These are phyloP conservation scores for Mortierella sp. DNA, from an alignment of 371 early-diverging fungal genomes.

Conservation along the genomic window DNA sequence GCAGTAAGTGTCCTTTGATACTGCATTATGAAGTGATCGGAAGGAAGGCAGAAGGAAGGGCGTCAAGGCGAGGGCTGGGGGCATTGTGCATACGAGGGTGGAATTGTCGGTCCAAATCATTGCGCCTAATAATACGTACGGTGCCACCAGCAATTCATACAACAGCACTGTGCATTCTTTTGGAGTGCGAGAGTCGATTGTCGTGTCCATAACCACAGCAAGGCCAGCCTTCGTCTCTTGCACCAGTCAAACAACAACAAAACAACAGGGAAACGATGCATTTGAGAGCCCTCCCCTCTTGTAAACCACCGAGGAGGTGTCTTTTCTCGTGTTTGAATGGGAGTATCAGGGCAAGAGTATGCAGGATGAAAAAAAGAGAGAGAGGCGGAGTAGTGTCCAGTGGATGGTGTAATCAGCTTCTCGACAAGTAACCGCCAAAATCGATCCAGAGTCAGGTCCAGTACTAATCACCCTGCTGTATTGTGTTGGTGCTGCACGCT, in stretches of 20 bases:
- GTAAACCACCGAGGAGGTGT: slow-evolving; percentile 4
- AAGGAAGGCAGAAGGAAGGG: not conserved
- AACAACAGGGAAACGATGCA: not conserved
- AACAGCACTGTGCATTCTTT: not conserved
- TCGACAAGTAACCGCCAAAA: not conserved
- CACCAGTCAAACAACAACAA: not conserved
- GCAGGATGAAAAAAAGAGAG: not conserved
- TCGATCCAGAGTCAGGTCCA: not conserved
- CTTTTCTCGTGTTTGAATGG: not conserved
- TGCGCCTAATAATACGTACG: not conserved
- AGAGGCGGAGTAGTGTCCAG: not conserved
- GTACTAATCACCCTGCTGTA: slow-evolving; percentile 2
- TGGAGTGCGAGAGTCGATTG: not conserved
- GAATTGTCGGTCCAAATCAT: not conserved
- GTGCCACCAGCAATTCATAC: slow-evolving; percentile 2
- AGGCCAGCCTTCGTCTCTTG: not conserved
- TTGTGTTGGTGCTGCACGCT: not conserved
- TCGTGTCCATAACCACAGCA: not conserved
- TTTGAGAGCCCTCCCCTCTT: not conserved
- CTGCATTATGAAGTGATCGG: not conserved
- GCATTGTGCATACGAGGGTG: not conserved
- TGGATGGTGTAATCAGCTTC: not conserved
- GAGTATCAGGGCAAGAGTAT: not conserved
- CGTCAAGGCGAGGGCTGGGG: not conserved
- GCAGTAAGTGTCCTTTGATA: slow-evolving; percentile 37